Percentiles rank a stretch among this genome's conserved stretches.
These are phyloP conservation scores for Diplogelasinospora grovesii DNA, from an alignment of 495 filamentous ascomycete genomes.

Conservation along the genomic window DNA sequence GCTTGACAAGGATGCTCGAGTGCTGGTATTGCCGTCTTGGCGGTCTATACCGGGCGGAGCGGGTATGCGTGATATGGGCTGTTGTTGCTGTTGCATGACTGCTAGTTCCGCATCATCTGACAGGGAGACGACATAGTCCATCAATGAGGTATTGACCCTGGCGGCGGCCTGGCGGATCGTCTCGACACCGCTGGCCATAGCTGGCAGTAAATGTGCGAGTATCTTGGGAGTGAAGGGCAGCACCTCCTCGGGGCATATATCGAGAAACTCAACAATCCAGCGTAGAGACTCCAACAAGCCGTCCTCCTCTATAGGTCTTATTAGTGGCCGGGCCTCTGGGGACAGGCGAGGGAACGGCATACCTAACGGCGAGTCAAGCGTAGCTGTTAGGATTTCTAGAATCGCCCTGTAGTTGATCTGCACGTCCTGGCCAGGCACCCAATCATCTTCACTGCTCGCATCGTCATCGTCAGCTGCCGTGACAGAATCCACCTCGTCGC, in stretches of 20 bases:
- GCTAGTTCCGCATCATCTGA: conserved; percentile 62
- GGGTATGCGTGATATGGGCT: conserved; percentile 38
- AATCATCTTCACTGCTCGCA: conserved; percentile 72
- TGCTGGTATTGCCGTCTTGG: conserved; percentile 49
- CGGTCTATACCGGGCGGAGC: conserved; percentile 46
- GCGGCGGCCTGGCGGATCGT: conserved; percentile 81
- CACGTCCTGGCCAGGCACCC: conserved; percentile 95
- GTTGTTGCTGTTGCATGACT: conserved; percentile 33
- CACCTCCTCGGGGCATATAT: conserved; percentile 97
- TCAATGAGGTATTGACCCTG: conserved; percentile 80
- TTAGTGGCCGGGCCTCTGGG: conserved; percentile 16
- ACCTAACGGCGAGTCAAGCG: conserved; percentile 79
- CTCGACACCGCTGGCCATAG: conserved; percentile 86
- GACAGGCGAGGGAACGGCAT: conserved; percentile 17
- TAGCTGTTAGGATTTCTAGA: conserved; percentile 83
- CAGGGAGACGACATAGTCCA: conserved; percentile 85
- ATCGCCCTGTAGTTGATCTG: conserved; percentile 90
- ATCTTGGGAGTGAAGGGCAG: conserved; percentile 88
- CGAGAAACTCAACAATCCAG: conserved; percentile 95
- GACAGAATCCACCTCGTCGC: conserved; percentile 51
- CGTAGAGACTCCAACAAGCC: conserved; percentile 83
- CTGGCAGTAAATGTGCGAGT: conserved; percentile 84
- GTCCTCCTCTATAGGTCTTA: conserved; percentile 61
- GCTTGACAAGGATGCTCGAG: conserved; percentile 46
- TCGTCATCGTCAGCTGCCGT: conserved; percentile 53